Base-by-base conservation (phyloP, 768 basidiomycete species). In the Podaxis sp. region DNA sequence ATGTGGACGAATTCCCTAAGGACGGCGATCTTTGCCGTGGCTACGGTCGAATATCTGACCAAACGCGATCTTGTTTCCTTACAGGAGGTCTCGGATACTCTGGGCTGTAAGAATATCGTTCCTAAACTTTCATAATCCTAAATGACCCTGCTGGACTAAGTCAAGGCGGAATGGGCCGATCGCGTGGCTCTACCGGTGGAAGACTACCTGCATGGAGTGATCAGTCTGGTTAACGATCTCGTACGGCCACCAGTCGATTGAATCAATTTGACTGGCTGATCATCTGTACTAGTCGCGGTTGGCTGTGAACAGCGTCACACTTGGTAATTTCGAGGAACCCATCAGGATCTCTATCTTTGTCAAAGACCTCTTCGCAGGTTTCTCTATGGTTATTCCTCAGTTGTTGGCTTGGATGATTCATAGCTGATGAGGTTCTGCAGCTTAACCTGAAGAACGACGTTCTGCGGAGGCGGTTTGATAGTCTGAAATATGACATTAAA, bases 401-500 rank as follows among this genome's bases (percentile, higher is more conserved):
- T 60, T 46, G 48, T 24, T 6, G 5, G 62, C 50, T 44, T 38
- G 30, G 33, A 36, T 52, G 46, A 30, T 3, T 13, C 10, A n/a
- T 22, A 36, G n/a, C 54, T 56, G 48, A 62, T 22, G 24, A 62
- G 30, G 60, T 53, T 36, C 51, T 40, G 17, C 65, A 91, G 91
- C 79, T 94, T 13, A 94, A 93, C 68, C 77, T 94, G 20, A 93
- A 93, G 70, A 93, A 93, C 62, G 92, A 93, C 68, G 70, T 78
- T 0, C 76, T 94, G 17, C 86, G 91, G 3, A 83, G 90, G 63
- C 77, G 91, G 58, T 94, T 90, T 69, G 91, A 93, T 69, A 85
- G 89, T 65, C 77, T 93, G 37, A 93, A 94, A 69, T 94, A 93
- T 65, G 92, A 93, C 70, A 83, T 94, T 65, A 93, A 93, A 73